Evolutionary conservation across 2,329 filamentous ascomycete species (phyloP), one percentile per base, ranked within the genome.

Genomic region (Penicillium sp.): DNA sequence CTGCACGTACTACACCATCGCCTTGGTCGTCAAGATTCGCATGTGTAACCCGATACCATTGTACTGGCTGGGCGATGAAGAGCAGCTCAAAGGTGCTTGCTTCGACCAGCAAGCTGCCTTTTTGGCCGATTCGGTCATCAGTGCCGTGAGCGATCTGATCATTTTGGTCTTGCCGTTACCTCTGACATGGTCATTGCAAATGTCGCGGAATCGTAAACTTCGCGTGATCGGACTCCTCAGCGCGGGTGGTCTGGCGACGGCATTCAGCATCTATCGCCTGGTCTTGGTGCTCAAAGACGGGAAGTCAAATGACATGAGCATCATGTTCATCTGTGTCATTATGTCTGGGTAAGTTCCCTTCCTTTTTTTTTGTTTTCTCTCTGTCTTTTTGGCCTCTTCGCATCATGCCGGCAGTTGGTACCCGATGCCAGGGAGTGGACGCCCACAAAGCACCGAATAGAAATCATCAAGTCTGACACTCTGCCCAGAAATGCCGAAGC

Each of bases 61-160:
- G 7, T 72, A 69, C 58, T 71, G 68, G 69, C 50, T 56, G 6
- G 55, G 60, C 26, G 5, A 43, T 8, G 18, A 1, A 4, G 48
- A n/a, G 27, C 35, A 45, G 3, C 46, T 43, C 12, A 47, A 49
- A 2, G 65, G 61, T 9, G 50, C 50, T 1, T 72, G 69, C 47
- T 55, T 72, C 27, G 58, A 72, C 51, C 69, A 72, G 45, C 52
- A 50, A 11, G 63, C 63, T 1, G 65, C 69, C 1, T 59, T 72
- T 4, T 62, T 68, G 8, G 64, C 68, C 46, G 69, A 71, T 48
- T 66, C 66, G 1, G 63, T 68, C 24, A 68, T 71, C 42, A 70
- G 66, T 49, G 59, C 69, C 24, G 53, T 69, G 24, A 66, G 62
- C 28, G 68, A 71, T 50, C 40, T 67, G 1, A 62, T 66, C 26